Evolutionary conservation across 148 eudicot species (phyloP).

Genomic region (Chenopodium formosanum): DNA sequence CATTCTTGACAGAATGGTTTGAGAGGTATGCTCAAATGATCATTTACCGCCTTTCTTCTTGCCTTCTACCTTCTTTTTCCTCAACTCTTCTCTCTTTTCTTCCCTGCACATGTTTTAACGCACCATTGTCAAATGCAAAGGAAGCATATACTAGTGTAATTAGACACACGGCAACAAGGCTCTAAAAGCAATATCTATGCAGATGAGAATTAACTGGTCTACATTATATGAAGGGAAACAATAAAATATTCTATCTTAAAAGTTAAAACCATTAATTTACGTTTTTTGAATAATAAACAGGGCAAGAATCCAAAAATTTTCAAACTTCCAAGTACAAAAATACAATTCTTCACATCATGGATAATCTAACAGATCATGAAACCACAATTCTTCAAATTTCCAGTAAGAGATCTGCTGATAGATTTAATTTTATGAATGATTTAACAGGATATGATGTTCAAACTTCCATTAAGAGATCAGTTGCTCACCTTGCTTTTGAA

Average conservation of each 20-base stretch:
- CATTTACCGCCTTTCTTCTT: constrained; percentile 24
- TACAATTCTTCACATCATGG: too few relatives aligned
- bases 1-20: not conserved
- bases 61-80: constrained; percentile 21
- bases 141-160: not conserved
- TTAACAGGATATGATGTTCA: not conserved
- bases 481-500: constrained; percentile 50
- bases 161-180: not conserved
- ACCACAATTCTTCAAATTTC: too few relatives aligned
- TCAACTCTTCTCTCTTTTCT: constrained; percentile 39
- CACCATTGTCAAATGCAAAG: not conserved
- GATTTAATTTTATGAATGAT: not conserved
- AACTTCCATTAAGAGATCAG: not conserved
- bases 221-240: not conserved
- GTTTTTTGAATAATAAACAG: not conserved
- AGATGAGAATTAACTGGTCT: not conserved
- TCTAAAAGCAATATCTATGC: not conserved
- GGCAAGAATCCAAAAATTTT: too few relatives aligned
- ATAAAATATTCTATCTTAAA: too few relatives aligned
- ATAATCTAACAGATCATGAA: too few relatives aligned
- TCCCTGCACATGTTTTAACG: constrained; percentile 38
- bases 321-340: too few relatives aligned
- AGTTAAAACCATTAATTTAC: not conserved
- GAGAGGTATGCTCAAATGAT: not conserved
- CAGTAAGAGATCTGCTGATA: too few relatives aligned